These are phyloP conservation scores for Suillus placidus DNA, from an alignment of 768 basidiomycete species.

Conservation along the genomic window DNA sequence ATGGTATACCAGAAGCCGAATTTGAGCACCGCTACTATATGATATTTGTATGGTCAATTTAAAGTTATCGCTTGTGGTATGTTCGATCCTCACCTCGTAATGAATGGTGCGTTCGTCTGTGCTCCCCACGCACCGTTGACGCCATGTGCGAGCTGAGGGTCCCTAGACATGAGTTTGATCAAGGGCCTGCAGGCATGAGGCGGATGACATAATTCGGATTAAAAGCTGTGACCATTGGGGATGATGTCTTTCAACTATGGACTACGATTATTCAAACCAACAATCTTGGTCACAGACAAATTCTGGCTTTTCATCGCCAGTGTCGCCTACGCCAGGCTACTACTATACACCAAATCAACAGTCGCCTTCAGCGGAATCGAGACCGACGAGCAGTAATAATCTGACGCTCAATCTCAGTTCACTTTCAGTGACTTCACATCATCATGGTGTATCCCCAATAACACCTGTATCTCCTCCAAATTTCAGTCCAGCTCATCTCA, in stretches of 20 bases:
- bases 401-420: conserved; percentile 71
- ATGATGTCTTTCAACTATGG: conserved; percentile 18
- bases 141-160: no score
- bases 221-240: no score
- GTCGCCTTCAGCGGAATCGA: conserved; percentile 19
- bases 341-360: conserved; percentile 23
- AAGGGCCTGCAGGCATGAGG: no score
- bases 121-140: no score
- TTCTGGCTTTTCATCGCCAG: conserved; percentile 28
- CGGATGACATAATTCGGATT: no score
- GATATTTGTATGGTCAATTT: no score
- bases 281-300: conserved; percentile 35
- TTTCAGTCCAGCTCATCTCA: conserved; percentile 46
- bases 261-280: conserved; percentile 34
- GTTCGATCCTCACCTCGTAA: no score
- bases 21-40: no score
- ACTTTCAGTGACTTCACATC: conserved; percentile 65
- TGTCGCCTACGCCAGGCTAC: conserved; percentile 24
- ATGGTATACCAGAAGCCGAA: not conserved
- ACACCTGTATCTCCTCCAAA: conserved; percentile 59
- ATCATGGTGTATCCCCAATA: conserved; percentile 47
- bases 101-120: no score
- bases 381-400: conserved; percentile 38
- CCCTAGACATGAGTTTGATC: no score
- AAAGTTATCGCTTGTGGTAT: no score